Evolutionary conservation across 306 rosid genomes (phyloP), one percentile per base, ranked within the genome.

Genomic region (Lathyrus sativus): DNA sequence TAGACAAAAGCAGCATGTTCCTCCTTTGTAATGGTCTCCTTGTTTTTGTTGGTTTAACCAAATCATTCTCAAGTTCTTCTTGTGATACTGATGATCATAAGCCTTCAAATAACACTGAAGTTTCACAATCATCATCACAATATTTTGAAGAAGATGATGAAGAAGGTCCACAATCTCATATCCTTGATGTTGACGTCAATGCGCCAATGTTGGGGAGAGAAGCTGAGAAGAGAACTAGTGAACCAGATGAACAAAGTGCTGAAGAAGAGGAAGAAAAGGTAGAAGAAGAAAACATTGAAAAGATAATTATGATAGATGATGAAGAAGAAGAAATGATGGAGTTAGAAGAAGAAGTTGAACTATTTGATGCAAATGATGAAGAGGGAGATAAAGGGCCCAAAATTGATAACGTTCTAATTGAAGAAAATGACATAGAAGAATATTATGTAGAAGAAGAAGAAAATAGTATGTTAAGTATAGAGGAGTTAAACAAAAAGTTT

Each of bases 1-100:
- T 92, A 4, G 92, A 92, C 87, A 92, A 92, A 69, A 89, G 84
- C 41, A 83, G 26, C 80, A 87, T 92, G 74, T 92, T 92, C 35
- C 92, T 92, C 53, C 73, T 92, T 0, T 84, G 82, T 76, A 92
- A 89, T 61, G 88, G 90, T 0, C 91, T 92, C 50, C 81, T 92
- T 13, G 95, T 89, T 38, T 81, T 92, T 81, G 80, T 92, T 10
- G 89, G 98, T 14, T 73, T 92, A 15, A 67, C 79, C 4, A 76
- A 74, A 54, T 74, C 84, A 24, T 53, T 85, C 15, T 84, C 88
- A 0, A 6, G n/a, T n/a, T 59, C 88, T 46, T 66, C 87, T 19
- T 35, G 37, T 31, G 37, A 50, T 61, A 48, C 7, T 18, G 54
- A 9, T 22, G 51, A 84, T 11, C 77, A 77, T 7, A 78, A 70